Conservation (phyloP, 371 early-diverging fungal genomes). For the Chytridium lagenaria region DNA sequence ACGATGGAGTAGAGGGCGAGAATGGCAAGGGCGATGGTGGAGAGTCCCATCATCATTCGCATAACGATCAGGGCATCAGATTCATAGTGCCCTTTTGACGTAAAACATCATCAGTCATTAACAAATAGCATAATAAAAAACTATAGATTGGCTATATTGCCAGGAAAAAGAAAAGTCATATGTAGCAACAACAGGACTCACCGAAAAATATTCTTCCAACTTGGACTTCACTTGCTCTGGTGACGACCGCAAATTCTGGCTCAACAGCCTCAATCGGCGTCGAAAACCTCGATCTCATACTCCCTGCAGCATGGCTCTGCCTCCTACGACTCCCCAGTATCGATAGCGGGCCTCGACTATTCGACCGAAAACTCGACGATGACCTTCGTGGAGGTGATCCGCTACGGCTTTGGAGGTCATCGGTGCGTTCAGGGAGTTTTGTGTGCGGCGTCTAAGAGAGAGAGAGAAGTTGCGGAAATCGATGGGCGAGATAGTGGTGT, state of each 20-base stretch:
- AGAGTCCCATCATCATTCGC: conserved; percentile 9
- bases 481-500: too few species aligned
- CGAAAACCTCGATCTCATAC: not conserved
- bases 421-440: not conserved
- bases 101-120: too few species aligned
- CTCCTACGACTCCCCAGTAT: too few species aligned
- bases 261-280: not conserved
- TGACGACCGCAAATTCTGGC: conserved; percentile 15
- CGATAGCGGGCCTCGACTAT: too few species aligned
- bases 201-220: conserved; percentile 12
- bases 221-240: conserved; percentile 11
- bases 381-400: not conserved
- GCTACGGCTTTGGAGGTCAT: not conserved
- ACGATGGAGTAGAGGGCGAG: conserved; percentile 7
- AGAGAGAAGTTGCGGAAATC: too few species aligned
- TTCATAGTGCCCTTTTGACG: conserved; percentile 6
- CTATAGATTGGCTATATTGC: too few species aligned
- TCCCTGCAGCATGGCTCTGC: not conserved
- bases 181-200: not conserved
- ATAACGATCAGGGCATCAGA: conserved; percentile 12
- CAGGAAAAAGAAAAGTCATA: not conserved
- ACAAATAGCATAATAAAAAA: too few species aligned
- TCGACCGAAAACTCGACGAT: not conserved
- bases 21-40: not conserved
- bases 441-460: too few species aligned